Conservation (phyloP, 78 protist genomes). For the Dictyostelium brefeldianum region DNA sequence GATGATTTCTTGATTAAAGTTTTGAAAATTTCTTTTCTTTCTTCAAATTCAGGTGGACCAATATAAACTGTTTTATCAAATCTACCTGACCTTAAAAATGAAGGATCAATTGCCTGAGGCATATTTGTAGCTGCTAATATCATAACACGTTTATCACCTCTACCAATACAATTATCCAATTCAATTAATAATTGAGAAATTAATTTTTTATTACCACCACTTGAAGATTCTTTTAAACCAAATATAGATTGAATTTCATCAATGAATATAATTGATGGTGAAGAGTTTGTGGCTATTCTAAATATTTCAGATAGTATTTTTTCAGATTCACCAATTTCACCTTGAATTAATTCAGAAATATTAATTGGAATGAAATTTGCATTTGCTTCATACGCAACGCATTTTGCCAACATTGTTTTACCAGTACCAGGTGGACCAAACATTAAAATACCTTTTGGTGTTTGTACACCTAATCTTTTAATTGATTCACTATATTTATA, state of each 20-base stretch:
- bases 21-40: constrained; percentile 94
- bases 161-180: constrained; percentile 96
- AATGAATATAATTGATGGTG: constrained; percentile 99
- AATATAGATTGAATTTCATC: constrained; percentile 99
- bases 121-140: constrained; percentile 99
- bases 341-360: constrained; percentile 94
- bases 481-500: constrained; percentile 98
- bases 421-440: constrained; percentile 99
- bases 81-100: constrained; percentile 99
- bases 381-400: constrained; percentile 99
- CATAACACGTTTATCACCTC: constrained; percentile 98
- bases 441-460: constrained; percentile 99
- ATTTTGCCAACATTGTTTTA: constrained; percentile 99
- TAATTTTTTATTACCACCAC: constrained; percentile 99
- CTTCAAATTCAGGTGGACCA: constrained; percentile 98
- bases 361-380: constrained; percentile 99
- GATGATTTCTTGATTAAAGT: constrained; percentile 93
- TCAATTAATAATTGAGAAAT: constrained; percentile 99
- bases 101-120: constrained; percentile 99
- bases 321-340: constrained; percentile 99
- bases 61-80: constrained; percentile 99
- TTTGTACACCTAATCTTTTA: constrained; percentile 97
- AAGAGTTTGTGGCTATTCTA: constrained; percentile 98
- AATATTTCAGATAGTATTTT: constrained; percentile 99
- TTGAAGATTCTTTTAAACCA: constrained; percentile 96